Conservation (phyloP, 306 rosid species). For the Quillaja saponaria region DNA sequence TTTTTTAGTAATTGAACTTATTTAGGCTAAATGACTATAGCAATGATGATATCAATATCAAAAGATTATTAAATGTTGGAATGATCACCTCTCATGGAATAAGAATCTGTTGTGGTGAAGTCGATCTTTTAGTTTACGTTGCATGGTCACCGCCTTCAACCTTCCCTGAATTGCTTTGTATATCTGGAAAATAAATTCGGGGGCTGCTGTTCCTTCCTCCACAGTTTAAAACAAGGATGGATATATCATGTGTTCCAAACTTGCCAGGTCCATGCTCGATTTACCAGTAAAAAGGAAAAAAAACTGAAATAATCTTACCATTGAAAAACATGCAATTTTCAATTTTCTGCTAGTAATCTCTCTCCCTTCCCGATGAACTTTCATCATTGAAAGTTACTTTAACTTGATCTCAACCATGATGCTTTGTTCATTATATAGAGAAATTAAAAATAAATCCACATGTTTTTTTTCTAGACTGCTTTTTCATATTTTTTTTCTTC, state of each 20-base stretch:
- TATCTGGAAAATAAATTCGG: neutral
- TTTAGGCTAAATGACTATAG: neutral
- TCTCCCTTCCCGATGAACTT: neutral
- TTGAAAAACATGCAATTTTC: slow-evolving; percentile 9
- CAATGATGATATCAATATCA: no score
- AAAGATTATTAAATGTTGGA: neutral
- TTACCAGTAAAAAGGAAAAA: neutral
- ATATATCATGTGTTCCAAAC: no score
- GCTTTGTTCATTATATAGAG: no score
- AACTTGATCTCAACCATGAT: neutral
- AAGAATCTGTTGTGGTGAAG: neutral
- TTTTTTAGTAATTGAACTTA: neutral
- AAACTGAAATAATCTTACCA: neutral
- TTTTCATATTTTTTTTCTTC: slow-evolving; percentile 9
- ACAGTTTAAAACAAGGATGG: no score
- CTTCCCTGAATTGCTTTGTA: slow-evolving; percentile 6
- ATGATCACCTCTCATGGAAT: slow-evolving; percentile 7
- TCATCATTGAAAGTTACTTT: neutral
- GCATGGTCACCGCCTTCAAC: neutral
- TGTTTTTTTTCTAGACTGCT: neutral
- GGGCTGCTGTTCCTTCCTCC: neutral
- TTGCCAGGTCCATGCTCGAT: neutral
- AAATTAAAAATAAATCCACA: no score
- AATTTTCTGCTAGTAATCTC: neutral
- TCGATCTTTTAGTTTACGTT: neutral